A percentile compares a stretch with the other conserved stretches of the same genome.
Evolutionary conservation across 1,284 basidiomycete species (phyloP).

Genomic region (Trichosporon faecale): DNA sequence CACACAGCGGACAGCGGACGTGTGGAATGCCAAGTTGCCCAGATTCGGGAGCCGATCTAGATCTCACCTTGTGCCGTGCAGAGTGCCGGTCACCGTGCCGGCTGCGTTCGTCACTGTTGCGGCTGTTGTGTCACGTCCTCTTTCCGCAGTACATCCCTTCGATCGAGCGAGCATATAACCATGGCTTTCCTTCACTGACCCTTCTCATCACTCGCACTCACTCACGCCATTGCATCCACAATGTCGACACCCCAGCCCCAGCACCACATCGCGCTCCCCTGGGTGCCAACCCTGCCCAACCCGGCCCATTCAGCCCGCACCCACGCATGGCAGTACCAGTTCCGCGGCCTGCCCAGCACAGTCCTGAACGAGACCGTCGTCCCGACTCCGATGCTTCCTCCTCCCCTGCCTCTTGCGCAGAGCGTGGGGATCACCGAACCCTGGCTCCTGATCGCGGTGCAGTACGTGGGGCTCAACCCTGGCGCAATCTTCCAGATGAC

Average conservation of each 20-base stretch:
- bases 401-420: conserved; percentile 13
- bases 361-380: not conserved
- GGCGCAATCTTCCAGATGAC: conserved; percentile 18
- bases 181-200: not conserved
- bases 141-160: not conserved
- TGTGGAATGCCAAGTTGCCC: not conserved
- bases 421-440: conserved; percentile 9
- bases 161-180: not conserved
- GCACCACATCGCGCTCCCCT: not conserved
- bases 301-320: not conserved
- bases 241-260: not conserved
- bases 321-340: not conserved
- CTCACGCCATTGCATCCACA: not conserved
- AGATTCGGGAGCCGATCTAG: not conserved
- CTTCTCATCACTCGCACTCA: not conserved
- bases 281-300: not conserved
- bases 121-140: not conserved
- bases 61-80: not conserved
- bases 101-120: not conserved
- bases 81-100: not conserved
- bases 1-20: not conserved
- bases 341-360: conserved; percentile 18
- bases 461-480: conserved; percentile 18
- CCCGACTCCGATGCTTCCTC: conserved; percentile 11
- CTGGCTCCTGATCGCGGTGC: conserved; percentile 17